Evolutionary conservation across 805 yeast genomes (phyloP), one percentile per base, ranked within the genome.

Genomic region (Kodamaea lidongshanica): DNA sequence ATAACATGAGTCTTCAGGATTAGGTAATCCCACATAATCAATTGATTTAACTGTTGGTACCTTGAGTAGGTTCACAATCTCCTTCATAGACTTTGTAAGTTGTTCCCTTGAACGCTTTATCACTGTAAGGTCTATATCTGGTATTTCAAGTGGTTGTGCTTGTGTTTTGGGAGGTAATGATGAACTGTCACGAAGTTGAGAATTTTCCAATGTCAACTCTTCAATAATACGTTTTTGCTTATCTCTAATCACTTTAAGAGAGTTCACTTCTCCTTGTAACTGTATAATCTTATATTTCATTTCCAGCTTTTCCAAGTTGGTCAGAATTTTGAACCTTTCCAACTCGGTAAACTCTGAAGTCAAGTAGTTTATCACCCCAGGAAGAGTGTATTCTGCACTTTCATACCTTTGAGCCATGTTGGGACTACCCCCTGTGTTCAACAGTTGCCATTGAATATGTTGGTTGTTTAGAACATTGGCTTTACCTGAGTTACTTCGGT

Each of bases 301-400:
- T 26, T 66, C 70, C 4, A 72, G 61, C 36, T 65, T 69, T 44
- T 73, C 78, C 41, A 73, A 52, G 44, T 69, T 74, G 34, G 67
- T 62, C 53, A 69, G 56, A 53, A 73, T 70, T 41, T 72, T 63
- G 47, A 40, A 51, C 26, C 56, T 41, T 33, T 51, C 56, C 37
- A 52, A 42, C 23, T 65, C 65, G 14, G 79, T 72, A 49, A 72
- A 73, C 39, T 73, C 79, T n/a, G 71, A 61, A 23, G 76, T 75
- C 35, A 73, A 52, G 43, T 73, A 73, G 43, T 72, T 73, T 56
- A 73, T 72, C 13, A 73, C 72, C 0, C 79, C 79, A 0, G 79
- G 79, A 10, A 73, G 56, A 3, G 78, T 71, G 38, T 64, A 63
- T 32, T 57, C 54, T 16, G 64, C 58, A 16, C 24, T 28, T 13